These are phyloP conservation scores for Paxillus rubicundulus DNA, from an alignment of 768 basidiomycete genomes.

Conservation along the genomic window DNA sequence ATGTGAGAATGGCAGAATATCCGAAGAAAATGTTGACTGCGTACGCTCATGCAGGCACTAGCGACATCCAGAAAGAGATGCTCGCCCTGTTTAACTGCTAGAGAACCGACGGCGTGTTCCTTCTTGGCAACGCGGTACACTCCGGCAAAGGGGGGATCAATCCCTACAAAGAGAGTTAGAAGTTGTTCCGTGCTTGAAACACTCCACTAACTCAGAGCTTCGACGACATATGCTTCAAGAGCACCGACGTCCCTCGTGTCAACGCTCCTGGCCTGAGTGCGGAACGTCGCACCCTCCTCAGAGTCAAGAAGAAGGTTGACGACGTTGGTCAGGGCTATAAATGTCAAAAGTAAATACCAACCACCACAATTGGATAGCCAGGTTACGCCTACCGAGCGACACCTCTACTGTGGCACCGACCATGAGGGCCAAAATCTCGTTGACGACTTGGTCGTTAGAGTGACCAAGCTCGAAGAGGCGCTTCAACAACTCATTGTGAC, in stretches of 20 bases:
- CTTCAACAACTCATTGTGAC: constrained; percentile 51
- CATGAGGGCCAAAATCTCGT: constrained; percentile 69
- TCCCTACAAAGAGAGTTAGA: constrained; percentile 41
- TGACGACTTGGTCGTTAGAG: constrained; percentile 60
- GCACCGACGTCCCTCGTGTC: constrained; percentile 36
- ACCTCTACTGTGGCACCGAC: constrained; percentile 67
- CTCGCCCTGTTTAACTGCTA: constrained; percentile 45
- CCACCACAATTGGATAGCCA: background rate
- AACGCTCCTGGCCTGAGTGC: constrained; percentile 28
- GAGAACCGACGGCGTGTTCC: constrained; percentile 42
- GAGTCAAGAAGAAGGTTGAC: constrained; percentile 63
- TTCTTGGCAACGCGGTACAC: constrained; percentile 54
- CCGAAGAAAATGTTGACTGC: constrained; percentile 21
- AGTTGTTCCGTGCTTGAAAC: background rate
- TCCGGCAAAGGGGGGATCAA: constrained; percentile 72
- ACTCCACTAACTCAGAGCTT: constrained; percentile 63
- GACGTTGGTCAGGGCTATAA: constrained; percentile 59
- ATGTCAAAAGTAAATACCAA: constrained; percentile 1
- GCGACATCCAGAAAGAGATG: constrained; percentile 63
- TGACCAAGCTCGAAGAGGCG: constrained; percentile 55
- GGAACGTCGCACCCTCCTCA: constrained; percentile 39
- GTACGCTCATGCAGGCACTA: constrained; percentile 55
- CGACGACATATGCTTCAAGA: constrained; percentile 58
- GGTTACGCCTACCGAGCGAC: constrained; percentile 50
- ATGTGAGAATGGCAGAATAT: background rate